Percentiles rank a stretch among this genome's conserved stretches.
phyloP scores from a whole-genome alignment of 208 protist species.

The Acanthamoeba lenticulata region DNA sequence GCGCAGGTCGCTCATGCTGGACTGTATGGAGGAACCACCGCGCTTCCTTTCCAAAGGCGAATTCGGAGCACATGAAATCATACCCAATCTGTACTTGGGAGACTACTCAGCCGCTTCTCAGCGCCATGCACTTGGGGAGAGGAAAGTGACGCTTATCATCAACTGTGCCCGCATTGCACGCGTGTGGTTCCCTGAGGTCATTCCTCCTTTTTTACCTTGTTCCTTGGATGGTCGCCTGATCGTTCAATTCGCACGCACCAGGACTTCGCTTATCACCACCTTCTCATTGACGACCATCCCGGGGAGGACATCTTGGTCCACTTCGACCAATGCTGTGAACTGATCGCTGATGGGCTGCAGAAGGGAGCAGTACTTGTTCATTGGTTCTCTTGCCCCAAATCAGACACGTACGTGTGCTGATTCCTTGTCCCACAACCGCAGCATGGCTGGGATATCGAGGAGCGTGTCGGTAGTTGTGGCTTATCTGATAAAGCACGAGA shows the following conservation, averaged over 20 bases:
- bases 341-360: neutral
- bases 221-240: too few relatives aligned
- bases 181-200: neutral
- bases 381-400: neutral
- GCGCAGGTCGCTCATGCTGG: conserved; percentile 17
- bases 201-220: neutral
- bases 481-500: neutral
- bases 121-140: neutral
- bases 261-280: neutral
- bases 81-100: neutral
- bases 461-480: neutral
- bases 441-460: neutral
- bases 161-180: neutral
- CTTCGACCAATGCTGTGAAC: neutral
- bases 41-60: neutral
- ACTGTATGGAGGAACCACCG: neutral
- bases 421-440: neutral
- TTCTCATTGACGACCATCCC: neutral
- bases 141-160: neutral
- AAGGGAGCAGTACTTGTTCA: neutral
- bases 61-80: neutral
- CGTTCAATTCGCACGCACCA: neutral
- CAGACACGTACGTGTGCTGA: too few relatives aligned
- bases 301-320: neutral
- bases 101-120: neutral